A percentile compares a stretch with the other conserved stretches of the same genome.
phyloP scores from a whole-genome alignment of 2,329 filamentous ascomycete genomes.

The Trichothecium roseum region DNA sequence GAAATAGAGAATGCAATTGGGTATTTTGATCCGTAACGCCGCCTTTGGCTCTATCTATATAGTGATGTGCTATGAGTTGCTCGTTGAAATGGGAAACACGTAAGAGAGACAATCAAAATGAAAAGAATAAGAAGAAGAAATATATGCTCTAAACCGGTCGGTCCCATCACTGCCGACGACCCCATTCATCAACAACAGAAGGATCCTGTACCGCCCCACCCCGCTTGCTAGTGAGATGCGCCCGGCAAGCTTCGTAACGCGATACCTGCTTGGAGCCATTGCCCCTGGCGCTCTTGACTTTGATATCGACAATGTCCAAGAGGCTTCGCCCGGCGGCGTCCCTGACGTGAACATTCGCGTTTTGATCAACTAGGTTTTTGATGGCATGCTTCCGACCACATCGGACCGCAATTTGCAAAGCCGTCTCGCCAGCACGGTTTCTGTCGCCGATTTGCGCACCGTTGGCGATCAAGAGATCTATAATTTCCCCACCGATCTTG shows the following conservation, averaged over 20 bases:
- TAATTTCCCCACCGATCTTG: conserved; percentile 31
- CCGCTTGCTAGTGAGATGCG: conserved; percentile 29
- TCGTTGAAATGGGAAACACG: too few species aligned
- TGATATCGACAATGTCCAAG: conserved; percentile 33
- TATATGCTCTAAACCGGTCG: not conserved
- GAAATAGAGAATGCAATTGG: too few species aligned
- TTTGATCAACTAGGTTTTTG: conserved; percentile 31
- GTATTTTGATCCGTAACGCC: too few species aligned
- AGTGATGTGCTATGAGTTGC: too few species aligned
- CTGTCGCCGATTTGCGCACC: conserved; percentile 38
- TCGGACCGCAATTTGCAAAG: conserved; percentile 42
- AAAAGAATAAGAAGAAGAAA: not conserved
- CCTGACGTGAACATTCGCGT: conserved; percentile 36
- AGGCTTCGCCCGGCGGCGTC: conserved; percentile 33
- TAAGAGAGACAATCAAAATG: too few species aligned
- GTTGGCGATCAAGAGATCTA: conserved; percentile 28
- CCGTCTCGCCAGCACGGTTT: conserved; percentile 44
- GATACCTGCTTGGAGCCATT: conserved; percentile 19
- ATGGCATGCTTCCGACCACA: conserved; percentile 42
- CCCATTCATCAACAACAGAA: conserved; percentile 30
- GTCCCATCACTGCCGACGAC: not conserved
- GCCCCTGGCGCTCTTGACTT: conserved; percentile 20
- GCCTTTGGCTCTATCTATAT: too few species aligned
- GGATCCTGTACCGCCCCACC: conserved; percentile 26
- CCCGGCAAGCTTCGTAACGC: conserved; percentile 34